Base-by-base conservation (phyloP, 768 basidiomycete species). In the Gyrodon lividus region DNA sequence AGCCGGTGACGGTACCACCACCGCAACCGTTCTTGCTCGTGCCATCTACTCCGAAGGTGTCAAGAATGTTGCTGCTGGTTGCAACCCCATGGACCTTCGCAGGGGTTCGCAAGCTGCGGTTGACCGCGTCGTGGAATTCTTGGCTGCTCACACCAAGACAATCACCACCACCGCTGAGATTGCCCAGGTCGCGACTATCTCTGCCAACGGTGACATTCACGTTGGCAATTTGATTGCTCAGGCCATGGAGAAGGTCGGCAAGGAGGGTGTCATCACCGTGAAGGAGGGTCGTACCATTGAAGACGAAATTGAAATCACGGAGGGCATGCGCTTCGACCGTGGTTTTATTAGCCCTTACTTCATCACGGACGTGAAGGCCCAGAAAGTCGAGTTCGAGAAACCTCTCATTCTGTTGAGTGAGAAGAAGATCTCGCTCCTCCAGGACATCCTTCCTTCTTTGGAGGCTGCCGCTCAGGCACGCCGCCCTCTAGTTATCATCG, bases 261-360 rank as follows among this genome's bases (percentile, higher is more conserved):
- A 96, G 77, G 96, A 99, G 74, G 96, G 96, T 70, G 96, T 98
- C 66, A 98, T 99, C 77, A 98, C 96, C 44, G 95, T 99, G 70
- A 99, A 98, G 79, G 96, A 99, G 72, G 96, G 96, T 39, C 86
- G 89, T 61, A 98, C 96, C 5, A 97, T 95, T 58, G 94, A 98
- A 62, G 96, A 99, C 67, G 94, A 97, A 73, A 98, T 98, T 67
- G 96, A 99, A 70, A 94, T 99, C 64, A 98, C 96, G 23, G 96
- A 99, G 75, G 96, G 96, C 72, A 99, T 99, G 96, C 86, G 94
- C 64, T 98, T 99, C 75, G 96, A 99, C 82, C 89, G 96, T 48
- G 96, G 96, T 19, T 99, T 83, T 81, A 96, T 98, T 74, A 93
- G 91, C 1, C 92, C 95, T 0, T 98, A 98, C 82, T 97, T 98